Evolutionary conservation across 2,329 filamentous ascomycete genomes (phyloP).

Genomic region (Cladophialophora exuberans): DNA sequence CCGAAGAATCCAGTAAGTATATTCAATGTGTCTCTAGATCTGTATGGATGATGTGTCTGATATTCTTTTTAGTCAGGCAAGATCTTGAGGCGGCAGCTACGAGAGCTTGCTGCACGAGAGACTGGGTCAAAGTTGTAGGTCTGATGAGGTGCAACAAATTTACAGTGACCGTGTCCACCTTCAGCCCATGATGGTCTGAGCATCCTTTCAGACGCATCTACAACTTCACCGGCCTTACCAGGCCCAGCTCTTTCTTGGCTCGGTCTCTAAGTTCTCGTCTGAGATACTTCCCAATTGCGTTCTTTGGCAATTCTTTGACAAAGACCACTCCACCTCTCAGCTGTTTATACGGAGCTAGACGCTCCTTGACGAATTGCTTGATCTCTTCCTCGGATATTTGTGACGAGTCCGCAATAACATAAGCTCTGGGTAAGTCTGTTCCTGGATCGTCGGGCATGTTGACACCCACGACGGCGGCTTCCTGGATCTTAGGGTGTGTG

Average conservation of each 20-base stretch:
- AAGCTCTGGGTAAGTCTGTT: slow-evolving; percentile 64
- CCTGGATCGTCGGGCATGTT: slow-evolving; percentile 47
- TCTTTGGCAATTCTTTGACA: slow-evolving; percentile 32
- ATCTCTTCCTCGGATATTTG: slow-evolving; percentile 28
- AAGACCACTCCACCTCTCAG: slow-evolving; percentile 33
- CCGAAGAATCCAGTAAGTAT: slow-evolving; percentile 45
- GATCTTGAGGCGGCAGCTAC: slow-evolving; percentile 44
- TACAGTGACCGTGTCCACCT: neutral
- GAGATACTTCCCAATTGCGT: slow-evolving; percentile 32
- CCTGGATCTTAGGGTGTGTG: slow-evolving; percentile 48
- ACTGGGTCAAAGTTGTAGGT: slow-evolving; percentile 14
- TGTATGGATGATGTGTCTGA: neutral
- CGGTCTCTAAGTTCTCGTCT: slow-evolving; percentile 30
- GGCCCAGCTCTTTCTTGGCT: slow-evolving; percentile 32
- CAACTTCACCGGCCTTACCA: slow-evolving; percentile 7
- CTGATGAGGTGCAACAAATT: too few relatives aligned
- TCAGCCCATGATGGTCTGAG: too few relatives aligned
- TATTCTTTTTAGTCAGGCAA: slow-evolving; percentile 44
- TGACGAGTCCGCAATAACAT: slow-evolving; percentile 48
- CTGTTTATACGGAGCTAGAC: slow-evolving; percentile 32
- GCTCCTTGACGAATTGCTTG: slow-evolving; percentile 28
- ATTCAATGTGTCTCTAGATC: neutral
- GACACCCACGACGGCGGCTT: slow-evolving; percentile 62
- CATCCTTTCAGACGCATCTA: too few relatives aligned
- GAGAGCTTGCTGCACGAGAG: slow-evolving; percentile 19